Percentiles rank a stretch among this genome's conserved stretches.
Evolutionary conservation across 2,329 filamentous ascomycete genomes (phyloP).

Genomic region (Pyrenochaeta sp.): DNA sequence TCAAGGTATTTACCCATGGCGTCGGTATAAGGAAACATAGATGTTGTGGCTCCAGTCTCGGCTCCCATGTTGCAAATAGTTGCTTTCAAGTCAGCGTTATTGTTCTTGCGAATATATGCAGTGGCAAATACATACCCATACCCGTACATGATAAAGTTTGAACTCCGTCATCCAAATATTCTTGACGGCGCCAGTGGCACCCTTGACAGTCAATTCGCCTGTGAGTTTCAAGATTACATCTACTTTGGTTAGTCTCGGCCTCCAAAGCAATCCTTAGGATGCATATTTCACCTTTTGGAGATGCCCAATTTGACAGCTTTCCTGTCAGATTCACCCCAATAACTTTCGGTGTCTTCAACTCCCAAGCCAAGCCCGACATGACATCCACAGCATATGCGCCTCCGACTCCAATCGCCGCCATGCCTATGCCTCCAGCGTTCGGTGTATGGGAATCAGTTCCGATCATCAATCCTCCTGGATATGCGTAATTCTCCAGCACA

Average conservation of each 20-base stretch:
- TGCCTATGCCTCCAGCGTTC: conserved; percentile 95
- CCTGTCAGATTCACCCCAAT: conserved; percentile 97
- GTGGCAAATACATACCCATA: too few species aligned
- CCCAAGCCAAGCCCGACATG: conserved; percentile 97
- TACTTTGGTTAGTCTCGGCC: conserved; percentile 45
- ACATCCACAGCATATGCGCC: conserved; percentile 99
- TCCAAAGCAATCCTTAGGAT: too few species aligned
- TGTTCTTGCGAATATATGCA: too few species aligned
- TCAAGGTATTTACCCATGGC: conserved; percentile 95
- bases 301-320: conserved; percentile 85
- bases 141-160: conserved; percentile 81
- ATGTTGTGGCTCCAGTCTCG: conserved; percentile 83
- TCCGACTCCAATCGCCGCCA: conserved; percentile 94
- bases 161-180: conserved; percentile 78
- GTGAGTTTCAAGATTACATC: conserved; percentile 98
- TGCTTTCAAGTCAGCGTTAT: too few species aligned
- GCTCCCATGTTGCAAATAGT: conserved; percentile 69
- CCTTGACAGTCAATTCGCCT: conserved; percentile 96
- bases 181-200: conserved; percentile 92
- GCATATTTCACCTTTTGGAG: conserved; percentile 83
- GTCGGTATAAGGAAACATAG: conserved; percentile 97
- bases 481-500: conserved; percentile 97
- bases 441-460: conserved; percentile 98
- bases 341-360: conserved; percentile 96
- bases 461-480: conserved; percentile 97